Conservation (phyloP, 768 basidiomycete genomes). For the Solioccasus polychromus region DNA sequence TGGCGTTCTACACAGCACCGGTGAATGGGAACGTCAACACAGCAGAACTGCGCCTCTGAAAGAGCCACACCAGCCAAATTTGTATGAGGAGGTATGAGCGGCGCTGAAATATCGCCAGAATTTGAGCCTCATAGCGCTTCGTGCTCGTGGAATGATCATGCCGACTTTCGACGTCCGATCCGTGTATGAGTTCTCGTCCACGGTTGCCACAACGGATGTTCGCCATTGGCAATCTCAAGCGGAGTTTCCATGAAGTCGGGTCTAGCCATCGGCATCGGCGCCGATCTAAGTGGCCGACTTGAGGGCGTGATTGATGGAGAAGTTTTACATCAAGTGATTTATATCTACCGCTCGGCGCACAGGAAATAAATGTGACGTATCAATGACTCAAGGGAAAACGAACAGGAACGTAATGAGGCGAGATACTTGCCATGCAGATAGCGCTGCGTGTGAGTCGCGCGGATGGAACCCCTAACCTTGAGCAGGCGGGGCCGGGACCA, state of each 20-base stretch:
- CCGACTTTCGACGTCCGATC: slow-evolving; percentile 12
- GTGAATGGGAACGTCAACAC: slow-evolving; percentile 5
- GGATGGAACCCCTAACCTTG: neutral
- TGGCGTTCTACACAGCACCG: slow-evolving; percentile 12
- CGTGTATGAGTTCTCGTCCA: neutral
- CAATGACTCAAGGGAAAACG: too few species aligned
- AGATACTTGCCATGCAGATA: neutral
- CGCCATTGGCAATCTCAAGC: neutral
- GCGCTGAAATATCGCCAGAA: slow-evolving; percentile 8
- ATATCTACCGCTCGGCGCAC: neutral
- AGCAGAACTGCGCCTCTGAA: slow-evolving; percentile 14
- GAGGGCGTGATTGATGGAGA: neutral
- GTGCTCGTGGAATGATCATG: slow-evolving; percentile 1
- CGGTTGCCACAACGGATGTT: neutral
- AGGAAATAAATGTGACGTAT: too few species aligned
- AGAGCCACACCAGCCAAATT: neutral
- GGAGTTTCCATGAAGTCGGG: neutral
- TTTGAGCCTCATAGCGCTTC: slow-evolving; percentile 6
- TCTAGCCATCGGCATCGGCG: slow-evolving; percentile 9
- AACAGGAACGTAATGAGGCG: too few species aligned
- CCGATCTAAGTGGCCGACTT: slow-evolving; percentile 3
- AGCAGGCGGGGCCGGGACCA: slow-evolving; percentile 6
- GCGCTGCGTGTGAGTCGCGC: neutral
- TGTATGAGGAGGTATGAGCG: too few species aligned
- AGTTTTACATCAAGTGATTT: neutral